Conservation (phyloP, 495 filamentous ascomycete genomes). For the Sordaria brevicollis region DNA sequence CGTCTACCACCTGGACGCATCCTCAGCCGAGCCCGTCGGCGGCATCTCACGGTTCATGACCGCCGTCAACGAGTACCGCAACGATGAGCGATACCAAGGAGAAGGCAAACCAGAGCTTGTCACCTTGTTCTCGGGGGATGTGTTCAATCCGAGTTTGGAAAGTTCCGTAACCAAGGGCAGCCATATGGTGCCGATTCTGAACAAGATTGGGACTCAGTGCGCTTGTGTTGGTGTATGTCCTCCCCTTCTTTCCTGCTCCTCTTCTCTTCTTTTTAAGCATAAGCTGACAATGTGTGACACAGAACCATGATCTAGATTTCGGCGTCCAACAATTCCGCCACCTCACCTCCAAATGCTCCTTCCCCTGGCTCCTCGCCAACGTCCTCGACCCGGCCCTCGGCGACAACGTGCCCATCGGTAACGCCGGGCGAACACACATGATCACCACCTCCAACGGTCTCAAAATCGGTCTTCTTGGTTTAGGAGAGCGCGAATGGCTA, state of each 20-base stretch:
- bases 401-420: constrained; percentile 53
- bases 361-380: constrained; percentile 86
- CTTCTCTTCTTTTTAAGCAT: background rate
- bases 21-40: constrained; percentile 71
- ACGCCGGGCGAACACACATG: constrained; percentile 59
- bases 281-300: background rate
- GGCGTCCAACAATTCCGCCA: constrained; percentile 71
- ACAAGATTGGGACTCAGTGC: constrained; percentile 61
- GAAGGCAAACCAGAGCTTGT: constrained; percentile 50
- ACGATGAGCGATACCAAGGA: constrained; percentile 38
- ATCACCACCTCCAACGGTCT: constrained; percentile 70
- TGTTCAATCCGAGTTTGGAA: constrained; percentile 82
- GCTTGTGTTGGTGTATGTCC: constrained; percentile 67
- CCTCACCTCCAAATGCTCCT: constrained; percentile 61
- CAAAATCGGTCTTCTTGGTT: constrained; percentile 75
- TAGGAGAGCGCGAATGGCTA: constrained; percentile 70
- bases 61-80: constrained; percentile 63
- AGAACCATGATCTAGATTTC: constrained; percentile 91
- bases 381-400: constrained; percentile 71
- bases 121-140: constrained; percentile 85
- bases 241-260: background rate
- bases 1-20: constrained; percentile 71
- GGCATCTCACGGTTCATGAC: constrained; percentile 71
- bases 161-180: constrained; percentile 73
- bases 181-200: constrained; percentile 86